A percentile compares a stretch with the other conserved stretches of the same genome.
Conservation (phyloP, 305 asterid genomes). For the Fraxinus velutina region DNA sequence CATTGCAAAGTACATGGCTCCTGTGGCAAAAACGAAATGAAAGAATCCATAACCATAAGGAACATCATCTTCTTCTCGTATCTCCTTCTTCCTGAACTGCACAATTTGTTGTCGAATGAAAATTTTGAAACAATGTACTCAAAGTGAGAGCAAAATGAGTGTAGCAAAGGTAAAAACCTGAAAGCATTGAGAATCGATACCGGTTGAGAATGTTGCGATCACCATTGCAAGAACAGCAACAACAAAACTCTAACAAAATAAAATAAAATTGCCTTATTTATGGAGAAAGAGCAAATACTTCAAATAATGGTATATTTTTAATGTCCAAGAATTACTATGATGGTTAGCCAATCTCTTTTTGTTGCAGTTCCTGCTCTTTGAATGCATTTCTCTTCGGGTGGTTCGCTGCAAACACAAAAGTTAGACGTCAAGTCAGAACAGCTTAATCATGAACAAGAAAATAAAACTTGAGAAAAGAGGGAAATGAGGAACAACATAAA, state of each 20-base stretch:
- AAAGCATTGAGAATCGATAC: conserved; percentile 50
- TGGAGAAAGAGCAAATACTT: background rate
- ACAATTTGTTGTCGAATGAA: conserved; percentile 14
- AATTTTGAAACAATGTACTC: background rate
- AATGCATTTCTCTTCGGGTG: conserved; percentile 46
- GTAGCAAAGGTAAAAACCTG: conserved; percentile 33
- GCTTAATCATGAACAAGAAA: background rate
- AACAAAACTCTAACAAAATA: conserved; percentile 43
- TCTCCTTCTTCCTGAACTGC: conserved; percentile 46
- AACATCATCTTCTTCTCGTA: conserved; percentile 42
- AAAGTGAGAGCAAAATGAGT: background rate
- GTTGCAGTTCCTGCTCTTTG: conserved; percentile 31
- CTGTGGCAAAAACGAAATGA: conserved; percentile 52
- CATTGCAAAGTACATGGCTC: conserved; percentile 59
- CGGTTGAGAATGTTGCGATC: conserved; percentile 54
- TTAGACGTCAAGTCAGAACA: background rate
- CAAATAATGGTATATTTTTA: background rate
- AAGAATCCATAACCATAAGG: conserved; percentile 54
- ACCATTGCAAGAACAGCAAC: conserved; percentile 49
- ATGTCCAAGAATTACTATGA: conserved; percentile 36
- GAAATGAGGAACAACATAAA: background rate
- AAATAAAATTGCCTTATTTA: background rate
- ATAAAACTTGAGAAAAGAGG: background rate
- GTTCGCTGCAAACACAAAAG: conserved; percentile 33
- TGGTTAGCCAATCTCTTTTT: conserved; percentile 48